phyloP scores from a whole-genome alignment of 805 yeast species.

The Candida vartiovaarae region DNA sequence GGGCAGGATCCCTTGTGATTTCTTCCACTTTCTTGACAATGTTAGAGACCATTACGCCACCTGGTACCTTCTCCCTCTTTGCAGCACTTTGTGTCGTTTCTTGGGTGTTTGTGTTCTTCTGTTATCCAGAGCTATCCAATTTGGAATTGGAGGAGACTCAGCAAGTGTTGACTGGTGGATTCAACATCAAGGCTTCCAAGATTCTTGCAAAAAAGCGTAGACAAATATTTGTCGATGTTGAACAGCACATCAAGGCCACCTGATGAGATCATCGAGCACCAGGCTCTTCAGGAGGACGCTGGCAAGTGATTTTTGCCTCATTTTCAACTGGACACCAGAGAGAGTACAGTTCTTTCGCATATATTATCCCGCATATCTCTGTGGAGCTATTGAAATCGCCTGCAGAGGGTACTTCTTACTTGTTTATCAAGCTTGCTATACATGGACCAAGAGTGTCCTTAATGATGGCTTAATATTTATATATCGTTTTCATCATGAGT shows the following conservation, averaged over 20 bases:
- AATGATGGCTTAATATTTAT: too few species aligned
- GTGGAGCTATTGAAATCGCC: too few species aligned
- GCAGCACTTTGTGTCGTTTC: conserved; percentile 76
- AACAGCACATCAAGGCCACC: conserved; percentile 19
- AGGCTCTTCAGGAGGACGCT: not conserved
- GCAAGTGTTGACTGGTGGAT: conserved; percentile 72
- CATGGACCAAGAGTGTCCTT: too few species aligned
- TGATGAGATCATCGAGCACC: conserved; percentile 24
- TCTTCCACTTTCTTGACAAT: conserved; percentile 90
- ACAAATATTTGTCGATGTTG: conserved; percentile 19
- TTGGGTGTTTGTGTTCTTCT: conserved; percentile 66
- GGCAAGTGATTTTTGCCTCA: too few species aligned
- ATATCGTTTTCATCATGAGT: too few species aligned
- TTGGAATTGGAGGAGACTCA: conserved; percentile 90
- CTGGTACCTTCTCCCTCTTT: conserved; percentile 89
- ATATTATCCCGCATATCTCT: too few species aligned
- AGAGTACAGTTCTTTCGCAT: too few species aligned
- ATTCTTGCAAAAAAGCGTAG: conserved; percentile 43
- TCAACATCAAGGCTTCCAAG: conserved; percentile 66
- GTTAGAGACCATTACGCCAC: conserved; percentile 88
- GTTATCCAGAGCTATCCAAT: conserved; percentile 89
- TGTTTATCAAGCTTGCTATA: too few species aligned
- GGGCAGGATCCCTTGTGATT: conserved; percentile 91
- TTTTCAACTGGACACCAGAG: too few species aligned
- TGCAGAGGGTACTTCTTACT: too few species aligned